Percentiles rank a stretch among this genome's conserved stretches.
Conservation (phyloP, 2,329 filamentous ascomycete species). For the Neophaeococcomyces aloes region DNA sequence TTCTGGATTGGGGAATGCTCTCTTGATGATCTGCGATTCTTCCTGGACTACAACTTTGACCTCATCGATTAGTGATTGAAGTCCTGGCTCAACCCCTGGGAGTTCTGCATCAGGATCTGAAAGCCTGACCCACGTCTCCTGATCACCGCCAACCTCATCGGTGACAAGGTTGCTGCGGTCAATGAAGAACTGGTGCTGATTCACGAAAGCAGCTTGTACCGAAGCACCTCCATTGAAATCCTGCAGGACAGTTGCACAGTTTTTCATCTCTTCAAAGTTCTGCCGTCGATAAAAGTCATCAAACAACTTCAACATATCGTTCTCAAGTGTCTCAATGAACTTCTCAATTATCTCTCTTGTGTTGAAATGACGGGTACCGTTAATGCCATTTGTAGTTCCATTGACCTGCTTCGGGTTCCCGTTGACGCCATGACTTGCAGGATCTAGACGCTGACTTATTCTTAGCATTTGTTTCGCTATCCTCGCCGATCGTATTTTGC, state of each 20-base stretch:
- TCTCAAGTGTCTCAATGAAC: slow-evolving; percentile 89
- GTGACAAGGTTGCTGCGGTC: slow-evolving; percentile 84
- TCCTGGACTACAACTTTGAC: slow-evolving; percentile 93
- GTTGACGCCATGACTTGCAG: slow-evolving; percentile 54
- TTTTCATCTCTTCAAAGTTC: slow-evolving; percentile 96
- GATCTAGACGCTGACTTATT: slow-evolving; percentile 85
- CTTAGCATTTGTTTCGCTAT: slow-evolving; percentile 88
- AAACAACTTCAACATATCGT: slow-evolving; percentile 90
- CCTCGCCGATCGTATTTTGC: slow-evolving; percentile 86
- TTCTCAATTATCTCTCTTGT: slow-evolving; percentile 90
- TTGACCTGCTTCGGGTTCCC: slow-evolving; percentile 27
- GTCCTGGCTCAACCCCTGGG: slow-evolving; percentile 78
- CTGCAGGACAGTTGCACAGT: slow-evolving; percentile 84
- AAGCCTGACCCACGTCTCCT: slow-evolving; percentile 75
- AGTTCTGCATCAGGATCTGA: slow-evolving; percentile 91
- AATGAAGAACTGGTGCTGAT: slow-evolving; percentile 99
- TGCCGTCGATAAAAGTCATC: slow-evolving; percentile 92
- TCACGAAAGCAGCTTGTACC: slow-evolving; percentile 92
- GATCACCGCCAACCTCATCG: slow-evolving; percentile 58
- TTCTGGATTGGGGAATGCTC: slow-evolving; percentile 92
- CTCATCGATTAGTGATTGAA: slow-evolving; percentile 88
- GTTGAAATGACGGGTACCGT: slow-evolving; percentile 40
- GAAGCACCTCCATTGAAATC: slow-evolving; percentile 95
- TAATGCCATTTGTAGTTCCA: slow-evolving; percentile 42
- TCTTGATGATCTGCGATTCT: slow-evolving; percentile 91